Base-by-base conservation (phyloP, 2,329 filamentous ascomycete species). In the Cercospora sesami region DNA sequence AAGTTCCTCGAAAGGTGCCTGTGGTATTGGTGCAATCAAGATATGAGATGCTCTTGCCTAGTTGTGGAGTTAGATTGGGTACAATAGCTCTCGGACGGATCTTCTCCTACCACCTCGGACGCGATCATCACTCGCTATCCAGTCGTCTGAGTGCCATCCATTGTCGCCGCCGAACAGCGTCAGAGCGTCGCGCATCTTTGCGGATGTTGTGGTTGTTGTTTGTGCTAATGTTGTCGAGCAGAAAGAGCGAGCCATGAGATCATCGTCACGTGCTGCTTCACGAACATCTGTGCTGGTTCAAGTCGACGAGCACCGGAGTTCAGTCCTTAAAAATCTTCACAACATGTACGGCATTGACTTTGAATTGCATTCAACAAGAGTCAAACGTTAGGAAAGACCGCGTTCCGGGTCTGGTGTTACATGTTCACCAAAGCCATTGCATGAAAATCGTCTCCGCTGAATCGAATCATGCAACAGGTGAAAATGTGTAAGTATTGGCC, bases 101-200 rank as follows among this genome's bases (percentile, higher is more conserved):
- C 31, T 18, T 7, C 5, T 23, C 30, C 84, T 85, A 61, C 92
- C 92, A 67, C 91, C 91, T 55, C 91, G 88, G n/a, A 94, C 90
- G 31, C 88, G 84, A 79, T 94, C 92, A 78, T 94, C 91, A 63
- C 87, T 89, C 14, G 87, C 82, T 7, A 86, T 89, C 90, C 91
- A 94, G 70, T 87, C 84, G 61, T 80, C 77, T 1, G 83, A 76
- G 23, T 83, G 79, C 89, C 90, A 92, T 23, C 82, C 81, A 67
- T 87, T 58, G 14, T 64, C 53, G 31, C 23, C 42, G 23, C 36
- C 60, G 21, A 62, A 45, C 8, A 59, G 55, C 3, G 55, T 59
- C 28, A 33, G 31, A 18, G 55, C 31, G 55, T 36, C 31, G 55
- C 55, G 55, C 55, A 59, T 59, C 31, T 26, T 59, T 55, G 48